Evolutionary conservation across 1,139 yeast species (phyloP), one percentile per base, ranked within the genome.

Genomic region (Meyerozyma guilliermondii): DNA sequence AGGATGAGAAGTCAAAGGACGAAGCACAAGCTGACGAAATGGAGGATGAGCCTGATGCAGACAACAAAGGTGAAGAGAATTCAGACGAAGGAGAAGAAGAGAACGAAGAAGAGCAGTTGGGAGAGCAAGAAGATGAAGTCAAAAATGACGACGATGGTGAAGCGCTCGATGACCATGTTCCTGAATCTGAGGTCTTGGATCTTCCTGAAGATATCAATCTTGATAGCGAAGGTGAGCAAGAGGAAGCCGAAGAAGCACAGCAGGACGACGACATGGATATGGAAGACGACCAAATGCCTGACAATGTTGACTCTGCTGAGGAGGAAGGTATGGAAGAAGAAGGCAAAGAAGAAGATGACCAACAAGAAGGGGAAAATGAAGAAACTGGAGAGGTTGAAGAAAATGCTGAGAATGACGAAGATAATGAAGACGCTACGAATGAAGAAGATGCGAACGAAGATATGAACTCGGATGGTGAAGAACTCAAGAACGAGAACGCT

Each of bases 121-220:
- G 86, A 6, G 85, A 83, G 59, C 91, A 84, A 60, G 89, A 84
- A 39, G 92, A 85, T 59, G 86, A 82, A 50, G 87, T 84, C 9
- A 77, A 71, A 49, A 80, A 87, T 50, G 85, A 83, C 39, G 89
- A 86, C 22, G 77, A 77, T 40, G 36, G 16, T 18, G 88, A 86
- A 40, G 80, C 83, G 46, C 60, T 85, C 44, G 94, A 86, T 41
- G 78, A 80, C 11, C 68, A 78, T 50, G 88, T 84, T 39, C 92
- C 88, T 7, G 95, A 88, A 58, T 76, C 83, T 13, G 96, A 88
- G 46, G 81, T 87, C 4, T 67, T 88, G 52, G 94, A 87, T 31
- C 68, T 88, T 33, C 95, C 96, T 0, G 98, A 91, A 35, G 95
- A 89, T 50, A 78, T 91, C 71, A 80, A 87, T 49, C 70, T 87